A percentile compares a stretch with the other conserved stretches of the same genome.
Conservation (phyloP, 371 early-diverging fungal species). For the Haplosporangium sp. region DNA sequence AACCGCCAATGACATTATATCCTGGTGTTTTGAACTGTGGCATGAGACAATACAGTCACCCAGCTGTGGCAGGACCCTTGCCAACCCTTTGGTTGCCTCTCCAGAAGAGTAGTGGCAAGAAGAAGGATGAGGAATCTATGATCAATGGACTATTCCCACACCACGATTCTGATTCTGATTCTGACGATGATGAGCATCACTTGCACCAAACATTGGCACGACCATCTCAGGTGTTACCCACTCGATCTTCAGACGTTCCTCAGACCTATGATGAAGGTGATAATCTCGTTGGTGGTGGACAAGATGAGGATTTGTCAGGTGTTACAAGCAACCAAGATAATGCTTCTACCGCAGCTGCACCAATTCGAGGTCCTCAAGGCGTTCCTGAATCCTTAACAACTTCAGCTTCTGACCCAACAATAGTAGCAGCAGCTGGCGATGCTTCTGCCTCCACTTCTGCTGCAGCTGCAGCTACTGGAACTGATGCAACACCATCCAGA, state of each 20-base stretch:
- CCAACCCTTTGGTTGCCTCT: conserved; percentile 84
- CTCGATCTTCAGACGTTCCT: conserved; percentile 34
- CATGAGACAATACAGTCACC: conserved; percentile 78
- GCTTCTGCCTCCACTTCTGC: not conserved
- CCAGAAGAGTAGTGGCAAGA: conserved; percentile 21
- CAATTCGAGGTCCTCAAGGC: not conserved
- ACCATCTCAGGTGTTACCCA: conserved; percentile 41
- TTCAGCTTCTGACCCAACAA: not conserved
- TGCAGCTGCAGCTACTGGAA: not conserved
- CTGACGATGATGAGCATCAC: conserved; percentile 28
- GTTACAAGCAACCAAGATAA: not conserved
- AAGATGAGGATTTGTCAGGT: conserved; percentile 29
- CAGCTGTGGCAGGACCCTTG: conserved; percentile 76
- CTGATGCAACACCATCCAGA: not conserved
- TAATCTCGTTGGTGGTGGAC: conserved; percentile 52
- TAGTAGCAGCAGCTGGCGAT: not conserved
- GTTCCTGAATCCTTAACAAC: not conserved
- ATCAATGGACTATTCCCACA: conserved; percentile 6
- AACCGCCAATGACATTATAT: conserved; percentile 72
- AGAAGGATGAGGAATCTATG: conserved; percentile 20
- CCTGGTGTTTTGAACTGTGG: conserved; percentile 81
- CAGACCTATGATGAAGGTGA: conserved; percentile 37
- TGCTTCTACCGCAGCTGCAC: not conserved
- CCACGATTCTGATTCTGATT: conserved; percentile 15
- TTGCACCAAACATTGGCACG: conserved; percentile 26